These are phyloP conservation scores for Chalciporus piperatus DNA, from an alignment of 768 basidiomycete genomes.

Conservation along the genomic window DNA sequence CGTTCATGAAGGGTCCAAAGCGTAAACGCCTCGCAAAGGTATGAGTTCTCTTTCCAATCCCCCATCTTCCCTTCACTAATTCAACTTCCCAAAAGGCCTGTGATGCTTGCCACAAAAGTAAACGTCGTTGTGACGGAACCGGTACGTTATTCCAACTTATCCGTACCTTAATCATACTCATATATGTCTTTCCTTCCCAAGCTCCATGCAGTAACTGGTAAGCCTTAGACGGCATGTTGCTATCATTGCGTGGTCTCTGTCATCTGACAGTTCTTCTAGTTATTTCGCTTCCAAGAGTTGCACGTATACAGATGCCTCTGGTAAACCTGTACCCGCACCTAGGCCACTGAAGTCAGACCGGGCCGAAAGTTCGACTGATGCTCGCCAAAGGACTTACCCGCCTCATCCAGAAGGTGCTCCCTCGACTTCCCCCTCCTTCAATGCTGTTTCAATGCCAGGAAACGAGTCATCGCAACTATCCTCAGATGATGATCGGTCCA, in stretches of 20 bases:
- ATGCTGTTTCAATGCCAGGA: constrained; percentile 4
- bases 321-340: constrained; percentile 76
- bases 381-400: constrained; percentile 18
- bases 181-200: constrained; percentile 27
- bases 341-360: constrained; percentile 46
- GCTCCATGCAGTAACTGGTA: constrained; percentile 84
- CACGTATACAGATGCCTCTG: constrained; percentile 76
- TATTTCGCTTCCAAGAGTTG: constrained; percentile 81
- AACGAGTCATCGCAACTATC: constrained; percentile 19
- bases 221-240: constrained; percentile 12
- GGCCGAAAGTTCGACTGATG: constrained; percentile 25
- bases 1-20: constrained; percentile 53
- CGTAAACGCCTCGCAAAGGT: constrained; percentile 55
- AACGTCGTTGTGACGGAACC: constrained; percentile 80
- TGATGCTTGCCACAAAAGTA: constrained; percentile 83
- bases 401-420: constrained; percentile 14
- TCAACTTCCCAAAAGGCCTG: constrained; percentile 48
- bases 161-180: constrained; percentile 6
- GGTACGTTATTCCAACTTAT: constrained; percentile 40
- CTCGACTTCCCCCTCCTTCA: constrained; percentile 14
- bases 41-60: constrained; percentile 4
- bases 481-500: constrained; percentile 40
- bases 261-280: constrained; percentile 35
- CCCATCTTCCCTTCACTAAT: background rate
- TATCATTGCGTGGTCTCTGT: constrained; percentile 2